These are phyloP conservation scores for Coelastrella sp. DNA, from an alignment of 139 green algal species.

Conservation along the genomic window DNA sequence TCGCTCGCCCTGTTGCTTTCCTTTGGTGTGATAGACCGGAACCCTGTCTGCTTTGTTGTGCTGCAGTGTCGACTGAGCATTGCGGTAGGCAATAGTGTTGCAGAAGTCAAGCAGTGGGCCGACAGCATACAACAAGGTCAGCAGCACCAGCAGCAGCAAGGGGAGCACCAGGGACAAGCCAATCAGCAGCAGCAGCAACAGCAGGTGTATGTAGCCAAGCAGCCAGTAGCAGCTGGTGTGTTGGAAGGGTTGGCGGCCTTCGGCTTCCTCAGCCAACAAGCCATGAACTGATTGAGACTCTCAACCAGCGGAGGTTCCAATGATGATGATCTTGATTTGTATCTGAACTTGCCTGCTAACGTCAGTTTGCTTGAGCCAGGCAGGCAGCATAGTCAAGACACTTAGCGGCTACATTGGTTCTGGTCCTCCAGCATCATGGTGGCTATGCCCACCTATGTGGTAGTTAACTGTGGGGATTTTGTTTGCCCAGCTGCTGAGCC, in stretches of 20 bases:
- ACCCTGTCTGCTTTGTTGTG: background rate
- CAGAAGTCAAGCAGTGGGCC: slow-evolving; percentile 34
- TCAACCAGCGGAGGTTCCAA: too few relatives aligned
- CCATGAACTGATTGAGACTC: background rate
- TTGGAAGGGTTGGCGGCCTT: slow-evolving; percentile 14
- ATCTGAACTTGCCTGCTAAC: too few relatives aligned
- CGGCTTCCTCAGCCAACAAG: background rate
- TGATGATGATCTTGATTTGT: too few relatives aligned
- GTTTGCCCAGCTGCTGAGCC: too few relatives aligned
- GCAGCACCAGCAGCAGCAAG: background rate
- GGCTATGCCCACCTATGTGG: too few relatives aligned
- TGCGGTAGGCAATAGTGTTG: slow-evolving; percentile 24
- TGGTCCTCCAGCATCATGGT: too few relatives aligned
- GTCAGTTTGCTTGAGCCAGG: too few relatives aligned
- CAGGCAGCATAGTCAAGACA: too few relatives aligned
- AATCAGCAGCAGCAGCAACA: background rate
- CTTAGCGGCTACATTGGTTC: too few relatives aligned
- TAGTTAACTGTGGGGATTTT: too few relatives aligned
- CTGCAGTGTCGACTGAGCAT: background rate
- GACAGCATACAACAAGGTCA: background rate
- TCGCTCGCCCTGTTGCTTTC: background rate
- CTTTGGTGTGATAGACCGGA: background rate
- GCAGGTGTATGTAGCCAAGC: slow-evolving; percentile 8
- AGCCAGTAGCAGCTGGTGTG: slow-evolving; percentile 35
- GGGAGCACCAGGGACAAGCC: background rate